Conservation (phyloP, 2,329 filamentous ascomycete genomes). For the Alternaria viburni region DNA sequence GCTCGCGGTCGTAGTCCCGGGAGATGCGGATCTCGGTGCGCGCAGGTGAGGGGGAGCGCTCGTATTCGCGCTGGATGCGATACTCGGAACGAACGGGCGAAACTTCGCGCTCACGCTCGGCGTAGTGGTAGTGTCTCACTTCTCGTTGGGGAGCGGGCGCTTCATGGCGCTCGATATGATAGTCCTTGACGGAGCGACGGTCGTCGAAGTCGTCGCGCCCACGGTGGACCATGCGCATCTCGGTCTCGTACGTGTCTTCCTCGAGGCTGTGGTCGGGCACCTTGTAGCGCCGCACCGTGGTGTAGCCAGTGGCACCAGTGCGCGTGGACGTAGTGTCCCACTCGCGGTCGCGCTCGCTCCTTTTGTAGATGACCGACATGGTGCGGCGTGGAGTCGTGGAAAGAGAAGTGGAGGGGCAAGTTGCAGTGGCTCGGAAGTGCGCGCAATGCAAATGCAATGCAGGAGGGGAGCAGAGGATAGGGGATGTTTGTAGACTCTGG, state of each 20-base stretch:
- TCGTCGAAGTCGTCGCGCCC: conserved; percentile 43
- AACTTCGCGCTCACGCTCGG: conserved; percentile 40
- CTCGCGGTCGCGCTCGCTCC: conserved; percentile 53
- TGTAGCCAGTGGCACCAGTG: conserved; percentile 51
- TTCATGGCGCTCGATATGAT: conserved; percentile 45
- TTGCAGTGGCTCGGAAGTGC: conserved; percentile 1
- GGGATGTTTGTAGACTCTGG: conserved; percentile 1
- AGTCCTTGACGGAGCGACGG: conserved; percentile 45
- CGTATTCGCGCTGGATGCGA: conserved; percentile 59
- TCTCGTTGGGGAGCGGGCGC: conserved; percentile 38
- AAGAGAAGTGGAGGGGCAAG: conserved; percentile 1
- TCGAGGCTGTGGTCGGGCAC: conserved; percentile 56
- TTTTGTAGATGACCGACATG: conserved; percentile 55
- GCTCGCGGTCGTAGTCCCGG: conserved; percentile 43
- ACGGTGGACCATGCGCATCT: conserved; percentile 57
- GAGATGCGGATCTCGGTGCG: conserved; percentile 45
- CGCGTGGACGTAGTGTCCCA: conserved; percentile 47
- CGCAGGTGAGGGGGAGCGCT: conserved; percentile 54
- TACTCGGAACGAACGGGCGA: conserved; percentile 56
- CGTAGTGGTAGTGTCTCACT: conserved; percentile 47
- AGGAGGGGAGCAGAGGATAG: background rate
- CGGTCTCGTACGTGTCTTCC: conserved; percentile 53
- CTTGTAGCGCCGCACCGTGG: conserved; percentile 66
- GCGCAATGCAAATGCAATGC: conserved; percentile 6
- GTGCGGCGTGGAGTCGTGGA: conserved; percentile 10